Evolutionary conservation across 768 basidiomycete genomes (phyloP), one percentile per base, ranked within the genome.

Genomic region (Megacollybia marginata): DNA sequence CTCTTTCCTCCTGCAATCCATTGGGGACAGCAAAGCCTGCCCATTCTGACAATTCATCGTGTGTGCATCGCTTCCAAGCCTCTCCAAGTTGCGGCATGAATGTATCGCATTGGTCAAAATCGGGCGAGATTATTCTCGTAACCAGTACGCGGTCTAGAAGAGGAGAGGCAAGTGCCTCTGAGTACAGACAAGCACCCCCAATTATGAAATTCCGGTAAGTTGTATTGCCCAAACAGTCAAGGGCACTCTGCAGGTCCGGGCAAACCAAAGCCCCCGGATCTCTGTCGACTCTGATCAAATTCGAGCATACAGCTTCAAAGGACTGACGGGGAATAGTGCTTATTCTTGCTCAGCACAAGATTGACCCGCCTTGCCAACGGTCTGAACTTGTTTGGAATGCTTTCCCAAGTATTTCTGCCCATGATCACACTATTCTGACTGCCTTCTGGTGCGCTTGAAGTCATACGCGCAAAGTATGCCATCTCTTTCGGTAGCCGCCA

Each of bases 381-480:
- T 54, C 88, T 75, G 67, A 86, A 88, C 63, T 82, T 88, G 16
- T 61, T 55, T 8, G 96, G 95, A 48, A 99, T 97, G 62, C 90
- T 90, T 68, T 97, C 92, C 96, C 96, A 99, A 12, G 93, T 95
- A 60, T 89, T 92, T 49, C 95, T 77, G 11, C 96, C 96, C 95
- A 99, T 97, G 49, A 97, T 70, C 16, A 97, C 85, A 1, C 78
- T 81, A 66, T 97, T 98, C 51, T 62, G 69, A 42, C 59, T 62
- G 6, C 71, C 75, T 34, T 73, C 66, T 6, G 82, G 79, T 32
- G 82, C 78, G 35, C 64, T 68, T 6, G 79, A 78, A 32, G 89
- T 89, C 62, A 85, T 83, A 48, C 78, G 74, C n/a, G 85, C 83
- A 63, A 99, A 99, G 66, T 95, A 96, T 46, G 85, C 82, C 78